These are phyloP conservation scores for Evansstolkia leycettana DNA, from an alignment of 495 filamentous ascomycete species.

Conservation along the genomic window DNA sequence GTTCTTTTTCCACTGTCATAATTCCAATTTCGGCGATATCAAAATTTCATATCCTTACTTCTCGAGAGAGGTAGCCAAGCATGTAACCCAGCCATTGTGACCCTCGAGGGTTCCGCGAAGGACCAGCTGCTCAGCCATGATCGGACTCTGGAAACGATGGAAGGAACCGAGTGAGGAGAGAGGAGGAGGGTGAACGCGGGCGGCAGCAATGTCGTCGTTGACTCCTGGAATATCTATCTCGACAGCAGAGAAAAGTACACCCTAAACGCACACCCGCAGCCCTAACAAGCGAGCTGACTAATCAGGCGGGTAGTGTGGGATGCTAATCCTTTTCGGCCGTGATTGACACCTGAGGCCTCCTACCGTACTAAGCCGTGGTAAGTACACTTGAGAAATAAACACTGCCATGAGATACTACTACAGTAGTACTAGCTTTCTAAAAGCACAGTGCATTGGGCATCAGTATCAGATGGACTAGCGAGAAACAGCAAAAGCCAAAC, in stretches of 20 bases:
- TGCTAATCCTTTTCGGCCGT: too few species aligned
- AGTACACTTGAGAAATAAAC: too few species aligned
- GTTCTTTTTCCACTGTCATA: constrained; percentile 1
- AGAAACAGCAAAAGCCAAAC: too few species aligned
- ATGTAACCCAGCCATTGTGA: constrained; percentile 67
- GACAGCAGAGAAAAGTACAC: constrained; percentile 23
- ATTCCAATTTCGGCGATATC: constrained; percentile 16
- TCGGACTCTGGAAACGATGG: constrained; percentile 34
- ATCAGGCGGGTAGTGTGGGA: background rate
- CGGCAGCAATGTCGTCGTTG: constrained; percentile 34
- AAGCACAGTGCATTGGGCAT: too few species aligned
- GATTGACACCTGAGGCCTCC: too few species aligned
- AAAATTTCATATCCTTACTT: constrained; percentile 57
- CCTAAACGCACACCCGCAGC: constrained; percentile 13
- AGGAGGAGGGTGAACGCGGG: constrained; percentile 25
- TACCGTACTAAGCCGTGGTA: too few species aligned
- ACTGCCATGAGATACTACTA: too few species aligned
- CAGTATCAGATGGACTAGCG: too few species aligned
- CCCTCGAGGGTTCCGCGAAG: constrained; percentile 96
- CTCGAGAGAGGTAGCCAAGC: constrained; percentile 93
- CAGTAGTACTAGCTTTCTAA: too few species aligned
- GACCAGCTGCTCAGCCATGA: constrained; percentile 92
- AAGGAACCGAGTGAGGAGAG: constrained; percentile 29
- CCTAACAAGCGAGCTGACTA: too few species aligned
- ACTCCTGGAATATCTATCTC: constrained; percentile 35